These are phyloP conservation scores for Zanthoxylum bungeanum DNA, from an alignment of 345 rosid genomes.

Conservation along the genomic window DNA sequence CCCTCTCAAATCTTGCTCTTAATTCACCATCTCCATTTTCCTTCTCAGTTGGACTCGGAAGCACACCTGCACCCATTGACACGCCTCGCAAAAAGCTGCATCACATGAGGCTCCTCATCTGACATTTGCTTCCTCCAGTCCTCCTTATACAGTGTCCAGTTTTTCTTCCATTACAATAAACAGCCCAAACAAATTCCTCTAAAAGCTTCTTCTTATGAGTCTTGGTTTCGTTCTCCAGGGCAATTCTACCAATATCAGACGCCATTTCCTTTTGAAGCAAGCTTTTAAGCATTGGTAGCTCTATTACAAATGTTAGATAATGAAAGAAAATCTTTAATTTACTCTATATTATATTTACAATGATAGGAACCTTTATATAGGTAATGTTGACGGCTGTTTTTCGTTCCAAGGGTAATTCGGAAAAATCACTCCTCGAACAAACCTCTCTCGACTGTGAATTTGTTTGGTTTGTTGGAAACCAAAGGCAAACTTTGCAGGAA, in stretches of 20 bases:
- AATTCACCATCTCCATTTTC: slow-evolving; percentile 60
- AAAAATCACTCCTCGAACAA: too few relatives aligned
- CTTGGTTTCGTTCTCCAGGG: slow-evolving; percentile 86
- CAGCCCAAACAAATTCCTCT: slow-evolving; percentile 96
- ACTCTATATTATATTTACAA: too few relatives aligned
- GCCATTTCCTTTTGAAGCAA: too few relatives aligned
- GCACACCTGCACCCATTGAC: slow-evolving; percentile 97
- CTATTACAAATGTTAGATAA: too few relatives aligned
- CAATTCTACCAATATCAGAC: slow-evolving; percentile 77
- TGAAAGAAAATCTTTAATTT: too few relatives aligned
- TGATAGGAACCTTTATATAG: too few relatives aligned
- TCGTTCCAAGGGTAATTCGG: too few relatives aligned
- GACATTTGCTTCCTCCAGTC: slow-evolving; percentile 84
- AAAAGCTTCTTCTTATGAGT: slow-evolving; percentile 66
- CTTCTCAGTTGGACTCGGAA: slow-evolving; percentile 64
- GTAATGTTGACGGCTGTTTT: too few relatives aligned
- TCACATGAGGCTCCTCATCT: slow-evolving; percentile 83
- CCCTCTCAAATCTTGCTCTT: slow-evolving; percentile 88
- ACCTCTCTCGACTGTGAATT: too few relatives aligned
- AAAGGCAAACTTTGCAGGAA: too few relatives aligned
- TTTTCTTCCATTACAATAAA: slow-evolving; percentile 87
- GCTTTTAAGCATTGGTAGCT: too few relatives aligned
- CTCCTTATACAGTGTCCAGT: slow-evolving; percentile 84
- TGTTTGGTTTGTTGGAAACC: too few relatives aligned
- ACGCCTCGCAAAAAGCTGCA: slow-evolving; percentile 82